phyloP scores from a whole-genome alignment of 179 eudicot species.

The Heliamphora pulchella region DNA sequence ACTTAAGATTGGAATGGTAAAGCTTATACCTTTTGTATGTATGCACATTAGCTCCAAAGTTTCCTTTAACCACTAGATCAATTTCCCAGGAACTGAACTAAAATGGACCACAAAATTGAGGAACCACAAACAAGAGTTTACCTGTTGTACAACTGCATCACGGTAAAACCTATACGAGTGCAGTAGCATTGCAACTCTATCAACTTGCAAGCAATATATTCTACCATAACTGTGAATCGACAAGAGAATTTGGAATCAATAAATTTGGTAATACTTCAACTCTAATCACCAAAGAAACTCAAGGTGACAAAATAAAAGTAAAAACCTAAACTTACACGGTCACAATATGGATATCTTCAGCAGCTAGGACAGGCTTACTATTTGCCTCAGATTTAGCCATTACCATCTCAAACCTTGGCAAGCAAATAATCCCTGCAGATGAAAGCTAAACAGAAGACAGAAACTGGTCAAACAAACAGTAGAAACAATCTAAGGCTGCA shows the following conservation, averaged over 20 bases:
- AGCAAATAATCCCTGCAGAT: constrained; percentile 71
- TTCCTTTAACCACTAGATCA: not conserved
- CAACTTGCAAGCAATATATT: constrained; percentile 96
- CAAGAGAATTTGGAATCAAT: constrained; percentile 8
- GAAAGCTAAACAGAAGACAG: constrained; percentile 54
- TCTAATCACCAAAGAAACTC: not conserved
- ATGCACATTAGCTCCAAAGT: not conserved
- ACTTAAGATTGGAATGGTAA: not conserved
- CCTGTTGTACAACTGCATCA: constrained; percentile 98
- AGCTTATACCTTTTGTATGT: not conserved
- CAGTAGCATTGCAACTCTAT: constrained; percentile 84
- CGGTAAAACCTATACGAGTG: constrained; percentile 86
- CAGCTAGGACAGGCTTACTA: constrained; percentile 74
- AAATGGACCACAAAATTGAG: constrained; percentile 1
- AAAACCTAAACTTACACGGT: constrained; percentile 55
- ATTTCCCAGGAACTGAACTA: not conserved
- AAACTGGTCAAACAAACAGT: constrained; percentile 14
- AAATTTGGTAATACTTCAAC: not conserved
- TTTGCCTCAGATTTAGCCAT: constrained; percentile 82
- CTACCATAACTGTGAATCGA: constrained; percentile 80
- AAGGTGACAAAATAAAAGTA: not conserved
- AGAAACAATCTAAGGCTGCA: constrained; percentile 12
- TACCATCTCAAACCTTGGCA: constrained; percentile 93
- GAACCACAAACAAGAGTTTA: constrained; percentile 20
- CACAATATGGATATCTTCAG: constrained; percentile 72